phyloP scores from a whole-genome alignment of 176 grass and related monocot genomes.

The Melocanna baccifera region DNA sequence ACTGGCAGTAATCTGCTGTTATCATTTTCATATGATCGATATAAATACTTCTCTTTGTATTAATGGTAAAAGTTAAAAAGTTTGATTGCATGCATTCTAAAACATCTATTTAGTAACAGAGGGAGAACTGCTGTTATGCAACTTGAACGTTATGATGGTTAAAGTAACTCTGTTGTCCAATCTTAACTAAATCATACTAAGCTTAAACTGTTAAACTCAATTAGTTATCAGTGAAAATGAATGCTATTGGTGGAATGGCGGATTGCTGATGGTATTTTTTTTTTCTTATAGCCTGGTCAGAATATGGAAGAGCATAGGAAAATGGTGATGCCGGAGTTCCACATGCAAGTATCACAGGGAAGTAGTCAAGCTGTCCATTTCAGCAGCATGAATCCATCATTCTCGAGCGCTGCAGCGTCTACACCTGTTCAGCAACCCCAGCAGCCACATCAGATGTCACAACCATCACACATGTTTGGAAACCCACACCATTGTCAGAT shows the following conservation, averaged over 20 bases:
- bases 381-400: conserved; percentile 46
- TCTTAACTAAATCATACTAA: neutral
- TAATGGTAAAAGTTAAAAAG: neutral
- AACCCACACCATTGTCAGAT: conserved; percentile 52
- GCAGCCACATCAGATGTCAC: conserved; percentile 50
- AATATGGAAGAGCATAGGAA: conserved; percentile 61
- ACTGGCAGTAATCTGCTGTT: neutral
- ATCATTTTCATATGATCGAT: conserved; percentile 10
- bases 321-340: conserved; percentile 59
- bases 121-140: neutral
- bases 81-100: neutral
- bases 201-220: conserved; percentile 3
- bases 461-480: conserved; percentile 51
- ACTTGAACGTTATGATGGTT: conserved; percentile 5
- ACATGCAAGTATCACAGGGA: conserved; percentile 55
- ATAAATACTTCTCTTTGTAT: neutral
- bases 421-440: conserved; percentile 63
- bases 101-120: neutral
- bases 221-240: neutral
- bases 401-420: conserved; percentile 40
- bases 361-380: conserved; percentile 47
- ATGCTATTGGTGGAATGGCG: neutral
- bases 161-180: neutral
- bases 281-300: conserved; percentile 64
- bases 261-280: conserved; percentile 36